Evolutionary conservation across 2,329 filamentous ascomycete species (phyloP).

Genomic region (Helotiales sp.): DNA sequence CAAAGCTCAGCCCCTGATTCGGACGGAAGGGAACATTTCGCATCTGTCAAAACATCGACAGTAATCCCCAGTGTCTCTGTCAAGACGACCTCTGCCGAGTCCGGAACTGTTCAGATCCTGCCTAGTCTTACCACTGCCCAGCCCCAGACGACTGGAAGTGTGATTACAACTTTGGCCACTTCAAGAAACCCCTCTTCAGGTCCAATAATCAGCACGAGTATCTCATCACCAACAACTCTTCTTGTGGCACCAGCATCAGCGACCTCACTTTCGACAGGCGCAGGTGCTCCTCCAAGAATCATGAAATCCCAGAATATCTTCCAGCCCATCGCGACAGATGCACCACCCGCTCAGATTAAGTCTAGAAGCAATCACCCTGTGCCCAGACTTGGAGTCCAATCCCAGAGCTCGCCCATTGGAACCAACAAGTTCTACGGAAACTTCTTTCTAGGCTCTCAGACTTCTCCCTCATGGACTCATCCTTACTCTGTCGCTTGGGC

Average conservation of each 20-base stretch:
- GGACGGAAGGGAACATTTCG: slow-evolving; percentile 5
- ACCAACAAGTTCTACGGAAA: slow-evolving; percentile 86
- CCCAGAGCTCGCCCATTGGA: slow-evolving; percentile 49
- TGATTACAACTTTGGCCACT: slow-evolving; percentile 36
- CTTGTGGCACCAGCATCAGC: slow-evolving; percentile 8
- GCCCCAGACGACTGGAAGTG: slow-evolving; percentile 37
- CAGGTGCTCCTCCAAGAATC: not conserved
- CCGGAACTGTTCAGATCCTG: slow-evolving; percentile 39
- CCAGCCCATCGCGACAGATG: slow-evolving; percentile 52
- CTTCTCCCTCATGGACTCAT: slow-evolving; percentile 68
- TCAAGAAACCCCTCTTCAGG: slow-evolving; percentile 23
- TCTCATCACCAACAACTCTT: slow-evolving; percentile 15
- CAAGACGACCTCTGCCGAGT: slow-evolving; percentile 34
- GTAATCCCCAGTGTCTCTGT: slow-evolving; percentile 31
- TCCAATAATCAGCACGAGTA: slow-evolving; percentile 27
- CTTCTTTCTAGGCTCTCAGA: slow-evolving; percentile 74
- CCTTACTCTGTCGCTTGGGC: slow-evolving; percentile 73
- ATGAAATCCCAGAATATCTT: slow-evolving; percentile 50
- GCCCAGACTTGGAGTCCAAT: slow-evolving; percentile 49
- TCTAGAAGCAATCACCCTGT: slow-evolving; percentile 58
- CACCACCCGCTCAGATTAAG: slow-evolving; percentile 50
- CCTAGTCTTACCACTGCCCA: slow-evolving; percentile 30
- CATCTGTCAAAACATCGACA: slow-evolving; percentile 18
- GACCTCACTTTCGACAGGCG: not conserved
- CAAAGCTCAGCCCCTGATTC: not conserved